Evolutionary conservation across 2,329 filamentous ascomycete genomes (phyloP).

Genomic region (Botryotinia globosa): DNA sequence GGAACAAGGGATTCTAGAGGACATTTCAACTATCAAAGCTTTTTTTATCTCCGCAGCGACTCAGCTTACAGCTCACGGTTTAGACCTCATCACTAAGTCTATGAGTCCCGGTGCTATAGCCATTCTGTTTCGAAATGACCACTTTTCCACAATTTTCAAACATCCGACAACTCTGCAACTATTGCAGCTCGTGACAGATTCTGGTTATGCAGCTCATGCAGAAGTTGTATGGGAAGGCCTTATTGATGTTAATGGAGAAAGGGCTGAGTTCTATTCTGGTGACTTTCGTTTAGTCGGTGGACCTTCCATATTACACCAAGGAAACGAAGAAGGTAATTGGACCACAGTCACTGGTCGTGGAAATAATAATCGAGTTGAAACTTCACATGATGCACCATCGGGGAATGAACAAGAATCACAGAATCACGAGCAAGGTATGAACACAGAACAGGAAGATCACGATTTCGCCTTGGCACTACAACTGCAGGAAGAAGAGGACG

Average conservation of each 20-base stretch:
- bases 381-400: conserved; percentile 3
- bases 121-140: conserved; percentile 94
- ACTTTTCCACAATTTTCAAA: conserved; percentile 91
- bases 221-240: conserved; percentile 97
- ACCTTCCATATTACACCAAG: conserved; percentile 28
- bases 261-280: conserved; percentile 80
- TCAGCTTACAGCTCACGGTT: conserved; percentile 78
- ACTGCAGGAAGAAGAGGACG: conserved; percentile 91
- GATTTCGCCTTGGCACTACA: conserved; percentile 87
- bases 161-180: conserved; percentile 75
- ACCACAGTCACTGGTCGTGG: conserved; percentile 25
- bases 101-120: conserved; percentile 76
- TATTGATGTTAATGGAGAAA: conserved; percentile 80
- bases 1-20: conserved; percentile 78
- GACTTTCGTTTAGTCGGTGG: conserved; percentile 85
- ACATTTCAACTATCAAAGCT: conserved; percentile 78
- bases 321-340: conserved; percentile 26
- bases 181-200: conserved; percentile 85
- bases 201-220: conserved; percentile 81
- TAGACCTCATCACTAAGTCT: conserved; percentile 68
- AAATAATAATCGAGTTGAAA: conserved; percentile 3
- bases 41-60: conserved; percentile 81
- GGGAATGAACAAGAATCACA: conserved; percentile 18
- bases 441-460: conserved; percentile 70
- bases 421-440: conserved; percentile 26